Conservation (phyloP, 2,329 filamentous ascomycete genomes). For the Cordyceps sp. region DNA sequence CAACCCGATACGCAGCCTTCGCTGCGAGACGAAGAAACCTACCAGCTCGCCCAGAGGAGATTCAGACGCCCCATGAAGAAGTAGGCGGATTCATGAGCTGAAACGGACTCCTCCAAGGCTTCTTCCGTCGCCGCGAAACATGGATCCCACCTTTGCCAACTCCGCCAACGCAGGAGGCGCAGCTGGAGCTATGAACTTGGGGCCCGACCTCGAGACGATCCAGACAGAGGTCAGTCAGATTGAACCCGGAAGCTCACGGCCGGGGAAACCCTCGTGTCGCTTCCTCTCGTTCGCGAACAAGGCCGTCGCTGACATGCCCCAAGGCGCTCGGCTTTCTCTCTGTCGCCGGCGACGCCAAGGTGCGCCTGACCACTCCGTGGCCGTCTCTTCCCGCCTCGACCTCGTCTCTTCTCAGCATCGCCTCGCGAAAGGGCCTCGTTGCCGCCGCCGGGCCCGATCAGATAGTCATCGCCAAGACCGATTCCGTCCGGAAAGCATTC, state of each 20-base stretch:
- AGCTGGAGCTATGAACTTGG: constrained; percentile 23
- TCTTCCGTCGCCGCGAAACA: constrained; percentile 23
- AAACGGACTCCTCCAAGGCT: constrained; percentile 8
- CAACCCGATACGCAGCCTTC: no score
- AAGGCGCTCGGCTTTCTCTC: constrained; percentile 67
- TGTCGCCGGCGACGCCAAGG: constrained; percentile 63
- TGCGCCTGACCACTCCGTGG: constrained; percentile 71
- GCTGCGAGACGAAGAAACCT: no score
- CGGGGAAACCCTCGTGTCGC: no score
- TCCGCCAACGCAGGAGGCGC: constrained; percentile 23
- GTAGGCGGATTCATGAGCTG: constrained; percentile 14
- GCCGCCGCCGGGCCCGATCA: constrained; percentile 75
- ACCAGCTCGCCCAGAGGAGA: no score
- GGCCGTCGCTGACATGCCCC: no score
- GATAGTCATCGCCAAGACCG: constrained; percentile 60
- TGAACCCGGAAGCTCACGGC: no score
- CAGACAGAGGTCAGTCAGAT: constrained; percentile 52
- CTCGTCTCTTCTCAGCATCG: constrained; percentile 70
- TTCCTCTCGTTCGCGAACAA: no score
- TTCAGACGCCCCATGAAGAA: no score
- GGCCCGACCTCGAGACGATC: constrained; percentile 58
- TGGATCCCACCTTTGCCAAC: constrained; percentile 50
- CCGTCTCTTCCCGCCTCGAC: constrained; percentile 57
- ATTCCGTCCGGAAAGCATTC: constrained; percentile 63
- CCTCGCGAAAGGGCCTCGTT: constrained; percentile 62